Evolutionary conservation across 129 eudicot species (phyloP).

Genomic region (Flaveria linearis): DNA sequence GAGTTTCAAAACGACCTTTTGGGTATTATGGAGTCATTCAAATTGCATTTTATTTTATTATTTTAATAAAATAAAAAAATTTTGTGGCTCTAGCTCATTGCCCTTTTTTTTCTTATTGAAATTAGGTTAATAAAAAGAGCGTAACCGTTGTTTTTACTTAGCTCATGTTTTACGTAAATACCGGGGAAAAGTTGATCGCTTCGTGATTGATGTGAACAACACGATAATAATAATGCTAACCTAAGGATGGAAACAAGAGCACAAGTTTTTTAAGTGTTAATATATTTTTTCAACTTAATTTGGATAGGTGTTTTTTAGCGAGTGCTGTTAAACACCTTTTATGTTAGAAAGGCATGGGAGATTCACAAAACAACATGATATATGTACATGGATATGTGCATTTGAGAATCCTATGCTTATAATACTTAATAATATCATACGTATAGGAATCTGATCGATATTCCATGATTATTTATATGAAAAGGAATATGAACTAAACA

Average conservation of each 20-base stretch:
- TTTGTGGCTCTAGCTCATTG: not conserved
- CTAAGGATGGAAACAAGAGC: not conserved
- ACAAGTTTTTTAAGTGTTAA: not conserved
- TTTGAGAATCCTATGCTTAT: slow-evolving; percentile 8
- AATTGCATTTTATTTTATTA: not conserved
- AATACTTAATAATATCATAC: not conserved
- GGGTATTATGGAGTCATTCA: not conserved
- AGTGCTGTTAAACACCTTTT: not conserved
- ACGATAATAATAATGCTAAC: no score
- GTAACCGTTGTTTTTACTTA: no score
- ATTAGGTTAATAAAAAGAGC: no score
- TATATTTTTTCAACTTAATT: no score
- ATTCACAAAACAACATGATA: not conserved
- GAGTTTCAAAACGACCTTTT: not conserved
- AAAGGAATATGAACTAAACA: not conserved
- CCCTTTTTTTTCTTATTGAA: no score
- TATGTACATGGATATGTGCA: not conserved
- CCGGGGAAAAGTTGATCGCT: no score
- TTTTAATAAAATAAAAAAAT: no score
- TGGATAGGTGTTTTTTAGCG: not conserved
- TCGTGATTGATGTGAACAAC: no score
- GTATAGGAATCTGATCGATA: not conserved
- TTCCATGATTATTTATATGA: not conserved
- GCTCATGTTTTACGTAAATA: no score
- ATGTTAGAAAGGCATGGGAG: not conserved